Conservation (phyloP, 179 eudicot genomes). For the Pouteria campechiana region DNA sequence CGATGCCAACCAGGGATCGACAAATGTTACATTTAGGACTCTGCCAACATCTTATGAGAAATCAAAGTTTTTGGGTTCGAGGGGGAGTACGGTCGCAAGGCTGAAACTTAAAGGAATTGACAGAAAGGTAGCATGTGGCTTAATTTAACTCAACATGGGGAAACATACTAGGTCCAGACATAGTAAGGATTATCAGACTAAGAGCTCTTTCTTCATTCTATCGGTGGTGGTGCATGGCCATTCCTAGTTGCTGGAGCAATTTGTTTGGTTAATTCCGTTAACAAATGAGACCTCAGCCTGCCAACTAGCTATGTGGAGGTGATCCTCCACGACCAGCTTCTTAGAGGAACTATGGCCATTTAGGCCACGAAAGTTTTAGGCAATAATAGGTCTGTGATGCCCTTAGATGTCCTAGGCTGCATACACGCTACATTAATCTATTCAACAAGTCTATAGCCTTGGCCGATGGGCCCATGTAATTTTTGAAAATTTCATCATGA, state of each 20-base stretch:
- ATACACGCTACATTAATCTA: no score
- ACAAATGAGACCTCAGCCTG: slow-evolving; percentile 44
- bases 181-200: slow-evolving; percentile 34
- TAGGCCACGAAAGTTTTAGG: slow-evolving; percentile 8
- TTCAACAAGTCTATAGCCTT: no score
- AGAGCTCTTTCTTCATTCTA: slow-evolving; percentile 25
- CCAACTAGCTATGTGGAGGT: slow-evolving; percentile 40
- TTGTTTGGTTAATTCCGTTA: slow-evolving; percentile 44
- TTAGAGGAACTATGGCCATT: slow-evolving; percentile 11
- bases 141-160: slow-evolving; percentile 65
- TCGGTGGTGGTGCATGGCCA: slow-evolving; percentile 29
- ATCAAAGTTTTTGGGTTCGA: slow-evolving; percentile 68
- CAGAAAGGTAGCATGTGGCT: slow-evolving; percentile 56
- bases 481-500: slow-evolving; percentile 49
- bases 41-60: slow-evolving; percentile 64
- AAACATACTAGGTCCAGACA: slow-evolving; percentile 55
- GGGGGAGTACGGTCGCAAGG: slow-evolving; percentile 86
- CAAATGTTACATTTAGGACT: slow-evolving; percentile 69
- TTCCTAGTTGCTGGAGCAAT: slow-evolving; percentile 51
- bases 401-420: no score
- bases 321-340: slow-evolving; percentile 8
- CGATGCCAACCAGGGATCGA: slow-evolving; percentile 84
- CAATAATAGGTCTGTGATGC: no score
- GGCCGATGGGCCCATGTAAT: no score
- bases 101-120: slow-evolving; percentile 63